Evolutionary conservation across 1,139 yeast genomes (phyloP), one percentile per base, ranked within the genome.

Genomic region (Kodamaea sp.): DNA sequence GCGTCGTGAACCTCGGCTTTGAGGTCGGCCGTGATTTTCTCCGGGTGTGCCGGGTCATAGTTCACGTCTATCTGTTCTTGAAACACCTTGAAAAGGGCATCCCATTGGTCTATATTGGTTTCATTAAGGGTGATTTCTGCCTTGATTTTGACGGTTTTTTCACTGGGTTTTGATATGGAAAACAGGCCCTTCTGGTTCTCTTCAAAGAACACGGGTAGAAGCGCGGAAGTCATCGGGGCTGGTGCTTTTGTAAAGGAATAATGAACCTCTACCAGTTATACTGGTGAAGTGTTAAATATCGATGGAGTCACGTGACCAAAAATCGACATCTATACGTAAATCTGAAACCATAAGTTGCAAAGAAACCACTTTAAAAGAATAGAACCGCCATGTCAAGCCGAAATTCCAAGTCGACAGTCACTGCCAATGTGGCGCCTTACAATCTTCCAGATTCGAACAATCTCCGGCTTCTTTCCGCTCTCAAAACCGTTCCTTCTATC

Each of bases 31-130:
- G 48, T 35, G 10, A 52, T 31, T 8, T 31, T 35, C n/a, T 34
- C 39, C 2, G 37, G 30, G 16, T 43, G 44, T 15, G 42, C 41
- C 5, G 40, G 32, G 20, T 35, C 41, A 28, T 40, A 42, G 10
- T 41, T 35, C 12, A 41, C 37, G 10, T 50, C 48, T 13, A 53
- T 40, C 22, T 46, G 37, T 11, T 41, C 51, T 15, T 66, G 61
- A 8, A 58, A 45, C 13, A 46, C 41, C 9, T 39, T 31, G 26
- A 69, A 52, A 2, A 66, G 40, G 9, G 35, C 38, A 26, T 63
- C 61, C 75, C 76, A 70, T 18, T 43, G 49, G 2, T 32, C 31
- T 6, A 67, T 41, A 39, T 59, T 50, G 42, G 58, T 54, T 1
- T 63, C 64, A 12, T 49, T 45, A 15, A 48, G 29, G 7, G 22